phyloP scores from a whole-genome alignment of 2,329 filamentous ascomycete genomes.

The Lecanicillium sp. region DNA sequence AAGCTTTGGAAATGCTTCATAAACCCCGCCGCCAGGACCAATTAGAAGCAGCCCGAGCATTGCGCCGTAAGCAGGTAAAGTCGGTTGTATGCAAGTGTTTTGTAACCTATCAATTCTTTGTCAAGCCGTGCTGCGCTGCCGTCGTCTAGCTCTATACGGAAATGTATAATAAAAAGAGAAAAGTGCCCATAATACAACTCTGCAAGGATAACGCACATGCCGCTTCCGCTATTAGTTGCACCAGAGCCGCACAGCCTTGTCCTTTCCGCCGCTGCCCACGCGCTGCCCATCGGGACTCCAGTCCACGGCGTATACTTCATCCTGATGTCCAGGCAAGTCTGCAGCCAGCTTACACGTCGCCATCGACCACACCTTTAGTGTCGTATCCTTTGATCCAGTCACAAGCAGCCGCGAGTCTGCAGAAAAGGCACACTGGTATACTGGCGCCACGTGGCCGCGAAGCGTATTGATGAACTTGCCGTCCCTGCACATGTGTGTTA shows the following conservation, averaged over 20 bases:
- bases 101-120: too few species aligned
- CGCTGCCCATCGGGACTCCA: slow-evolving; percentile 88
- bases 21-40: too few species aligned
- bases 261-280: slow-evolving; percentile 87
- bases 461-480: slow-evolving; percentile 80
- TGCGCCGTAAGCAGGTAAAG: too few species aligned
- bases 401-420: slow-evolving; percentile 86
- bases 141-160: too few species aligned
- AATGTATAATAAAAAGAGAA: too few species aligned
- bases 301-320: slow-evolving; percentile 90
- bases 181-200: too few species aligned
- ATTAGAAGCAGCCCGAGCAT: too few species aligned
- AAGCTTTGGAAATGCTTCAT: too few species aligned
- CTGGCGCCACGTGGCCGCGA: slow-evolving; percentile 79
- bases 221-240: slow-evolving; percentile 38
- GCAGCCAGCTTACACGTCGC: slow-evolving; percentile 69
- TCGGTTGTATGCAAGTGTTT: too few species aligned
- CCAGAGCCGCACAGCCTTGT: slow-evolving; percentile 69
- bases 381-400: slow-evolving; percentile 84
- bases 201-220: too few species aligned
- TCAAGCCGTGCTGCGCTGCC: too few species aligned
- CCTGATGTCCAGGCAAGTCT: slow-evolving; percentile 83
- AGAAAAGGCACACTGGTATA: slow-evolving; percentile 89
- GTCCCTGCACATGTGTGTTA: slow-evolving; percentile 33
- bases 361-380: slow-evolving; percentile 91